A percentile compares a stretch with the other conserved stretches of the same genome.
Evolutionary conservation across 2,329 filamentous ascomycete genomes (phyloP).

Genomic region (Laburnicola sp.): DNA sequence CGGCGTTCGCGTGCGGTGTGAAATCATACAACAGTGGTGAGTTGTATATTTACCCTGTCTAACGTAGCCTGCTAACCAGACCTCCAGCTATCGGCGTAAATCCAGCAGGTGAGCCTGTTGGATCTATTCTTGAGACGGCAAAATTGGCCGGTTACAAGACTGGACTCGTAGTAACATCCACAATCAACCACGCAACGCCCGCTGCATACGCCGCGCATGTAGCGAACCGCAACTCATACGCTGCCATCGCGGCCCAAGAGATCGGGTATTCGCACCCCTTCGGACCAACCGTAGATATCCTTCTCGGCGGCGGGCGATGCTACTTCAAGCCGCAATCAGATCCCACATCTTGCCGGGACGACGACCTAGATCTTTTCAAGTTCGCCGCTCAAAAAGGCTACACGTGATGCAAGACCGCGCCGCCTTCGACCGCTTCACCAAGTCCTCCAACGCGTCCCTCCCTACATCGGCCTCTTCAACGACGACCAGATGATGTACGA

Average conservation of each 20-base stretch:
- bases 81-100: constrained; percentile 39
- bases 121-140: constrained; percentile 48
- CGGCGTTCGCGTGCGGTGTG: constrained; percentile 47
- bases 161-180: constrained; percentile 49
- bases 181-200: constrained; percentile 45
- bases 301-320: constrained; percentile 49
- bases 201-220: constrained; percentile 44
- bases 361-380: constrained; percentile 44
- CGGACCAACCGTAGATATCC: constrained; percentile 45
- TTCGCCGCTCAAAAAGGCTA: constrained; percentile 43
- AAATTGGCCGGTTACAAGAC: constrained; percentile 48
- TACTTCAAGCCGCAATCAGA: constrained; percentile 48
- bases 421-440: constrained; percentile 40
- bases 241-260: constrained; percentile 46
- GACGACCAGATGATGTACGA: constrained; percentile 43
- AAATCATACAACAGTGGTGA: constrained; percentile 45
- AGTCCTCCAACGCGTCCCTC: constrained; percentile 28
- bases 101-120: constrained; percentile 40
- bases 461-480: constrained; percentile 48
- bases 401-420: constrained; percentile 43
- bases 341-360: constrained; percentile 43
- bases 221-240: constrained; percentile 39
- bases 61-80: not conserved
- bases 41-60: not conserved
- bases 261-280: constrained; percentile 48